Evolutionary conservation across 352 stramenopile genomes (phyloP).

Genomic region (Lagenidium giganteum): DNA sequence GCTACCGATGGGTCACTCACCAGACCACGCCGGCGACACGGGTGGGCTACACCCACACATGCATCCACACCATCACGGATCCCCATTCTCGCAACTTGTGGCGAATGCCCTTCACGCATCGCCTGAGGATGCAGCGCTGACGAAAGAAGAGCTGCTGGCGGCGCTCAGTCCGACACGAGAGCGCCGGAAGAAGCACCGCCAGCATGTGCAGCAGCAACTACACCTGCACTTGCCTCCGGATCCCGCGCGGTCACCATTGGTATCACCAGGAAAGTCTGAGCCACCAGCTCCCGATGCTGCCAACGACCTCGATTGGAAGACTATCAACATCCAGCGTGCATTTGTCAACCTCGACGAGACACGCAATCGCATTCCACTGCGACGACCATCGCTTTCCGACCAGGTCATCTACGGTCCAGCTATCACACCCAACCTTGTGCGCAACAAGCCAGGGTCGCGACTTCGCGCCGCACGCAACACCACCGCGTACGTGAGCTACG

Average conservation of each 20-base stretch:
- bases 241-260: no score
- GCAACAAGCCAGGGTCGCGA: constrained; percentile 10
- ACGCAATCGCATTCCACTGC: constrained; percentile 54
- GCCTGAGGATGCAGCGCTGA: no score
- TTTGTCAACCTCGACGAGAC: constrained; percentile 56
- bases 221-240: neutral
- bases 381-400: constrained; percentile 39
- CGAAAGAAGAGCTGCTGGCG: no score
- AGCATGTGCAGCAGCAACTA: constrained; percentile 4
- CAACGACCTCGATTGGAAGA: no score
- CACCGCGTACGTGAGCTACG: no score
- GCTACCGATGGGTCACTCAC: constrained; percentile 26
- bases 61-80: neutral
- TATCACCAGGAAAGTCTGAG: neutral
- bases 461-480: neutral
- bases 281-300: neutral
- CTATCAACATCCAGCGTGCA: no score
- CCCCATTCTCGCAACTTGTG: no score
- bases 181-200: constrained; percentile 11
- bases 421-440: constrained; percentile 41
- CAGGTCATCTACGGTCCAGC: constrained; percentile 61
- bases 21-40: constrained; percentile 1
- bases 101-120: no score
- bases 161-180: no score
- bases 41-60: constrained; percentile 3